phyloP scores from a whole-genome alignment of 495 filamentous ascomycete species.

The Schizothecium vesticola region DNA sequence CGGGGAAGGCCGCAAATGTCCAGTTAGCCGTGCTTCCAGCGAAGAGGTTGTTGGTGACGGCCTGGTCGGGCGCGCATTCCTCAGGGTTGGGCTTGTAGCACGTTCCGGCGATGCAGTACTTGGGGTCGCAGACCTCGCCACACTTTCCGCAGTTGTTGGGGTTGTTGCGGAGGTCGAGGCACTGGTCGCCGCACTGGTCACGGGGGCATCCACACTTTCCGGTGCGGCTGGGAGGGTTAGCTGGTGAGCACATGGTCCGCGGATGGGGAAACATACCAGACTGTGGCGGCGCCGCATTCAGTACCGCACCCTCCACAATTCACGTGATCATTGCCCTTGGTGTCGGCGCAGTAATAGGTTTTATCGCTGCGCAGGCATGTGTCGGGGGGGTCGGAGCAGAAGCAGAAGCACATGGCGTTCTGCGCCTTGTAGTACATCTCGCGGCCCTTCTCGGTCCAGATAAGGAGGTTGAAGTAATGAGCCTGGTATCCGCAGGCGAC shows the following conservation, averaged over 20 bases:
- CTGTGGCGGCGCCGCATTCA: neutral
- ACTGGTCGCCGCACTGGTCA: constrained; percentile 14
- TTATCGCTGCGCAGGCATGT: neutral
- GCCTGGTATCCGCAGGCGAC: constrained; percentile 2
- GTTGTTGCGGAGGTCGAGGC: constrained; percentile 17
- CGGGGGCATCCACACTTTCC: constrained; percentile 12
- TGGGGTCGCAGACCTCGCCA: constrained; percentile 17
- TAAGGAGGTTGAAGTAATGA: neutral
- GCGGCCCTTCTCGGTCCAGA: neutral
- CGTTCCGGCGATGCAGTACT: constrained; percentile 17
- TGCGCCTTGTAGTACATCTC: constrained; percentile 8
- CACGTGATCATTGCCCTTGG: constrained; percentile 12
- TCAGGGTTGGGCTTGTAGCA: constrained; percentile 12
- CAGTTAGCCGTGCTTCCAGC: neutral
- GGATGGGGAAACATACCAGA: neutral
- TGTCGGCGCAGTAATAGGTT: constrained; percentile 11
- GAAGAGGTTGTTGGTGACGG: constrained; percentile 7
- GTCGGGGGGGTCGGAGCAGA: constrained; percentile 12
- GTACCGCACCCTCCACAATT: constrained; percentile 20
- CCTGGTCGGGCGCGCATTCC: constrained; percentile 4
- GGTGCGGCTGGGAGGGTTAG: constrained; percentile 9
- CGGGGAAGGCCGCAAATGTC: constrained; percentile 1
- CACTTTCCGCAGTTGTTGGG: constrained; percentile 23
- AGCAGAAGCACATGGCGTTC: constrained; percentile 4
- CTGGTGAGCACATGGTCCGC: neutral